Evolutionary conservation across 257 asterid species (phyloP), one percentile per base, ranked within the genome.

Genomic region (Solanum ossicruentum): DNA sequence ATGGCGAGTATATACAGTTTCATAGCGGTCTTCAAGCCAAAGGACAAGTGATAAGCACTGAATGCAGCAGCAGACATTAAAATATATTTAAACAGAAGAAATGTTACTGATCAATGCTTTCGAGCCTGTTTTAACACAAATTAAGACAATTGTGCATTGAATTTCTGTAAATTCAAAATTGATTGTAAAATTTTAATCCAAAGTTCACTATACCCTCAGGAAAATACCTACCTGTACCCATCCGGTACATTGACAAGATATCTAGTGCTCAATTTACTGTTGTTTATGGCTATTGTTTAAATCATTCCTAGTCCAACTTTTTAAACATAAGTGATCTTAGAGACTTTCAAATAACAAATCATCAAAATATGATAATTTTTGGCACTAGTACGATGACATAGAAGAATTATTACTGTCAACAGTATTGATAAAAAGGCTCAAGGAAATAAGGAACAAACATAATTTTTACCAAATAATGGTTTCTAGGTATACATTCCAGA

Each of bases 1-100:
- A 85, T 95, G 98, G 51, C 91, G 92, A 7, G 92, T 93, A 85
- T 96, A 96, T 32, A 94, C 93, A 43, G 94, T 93, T 88, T 94
- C 95, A 58, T 92, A 96, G 47, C 99, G 98, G 66, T 96, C 99
- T 90, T 95, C 97, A 39, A 96, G 97, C 99, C 99, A 96, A 79
- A 96, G 89, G 85, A 93, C 90, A 85, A 96, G 93, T 5, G 99
- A 93, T 84, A 93, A 85, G 85, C 99, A 96, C 99, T 96, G 95
- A 80, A 86, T 70, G 69, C 60, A 45, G 65, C 55, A 87, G 51
- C 67, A 54, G n/a, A 75, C 23, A 51, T 69, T 69, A 69, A 16
- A 67, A 69, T 69, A 4, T 36, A 36, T 18, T 36, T 69, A 26
- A 16, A 36, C 2, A 69, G 51, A 69, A 32, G 77, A 36, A 69